Conservation (phyloP, 2,329 filamentous ascomycete species). For the Penicillium decumbens region DNA sequence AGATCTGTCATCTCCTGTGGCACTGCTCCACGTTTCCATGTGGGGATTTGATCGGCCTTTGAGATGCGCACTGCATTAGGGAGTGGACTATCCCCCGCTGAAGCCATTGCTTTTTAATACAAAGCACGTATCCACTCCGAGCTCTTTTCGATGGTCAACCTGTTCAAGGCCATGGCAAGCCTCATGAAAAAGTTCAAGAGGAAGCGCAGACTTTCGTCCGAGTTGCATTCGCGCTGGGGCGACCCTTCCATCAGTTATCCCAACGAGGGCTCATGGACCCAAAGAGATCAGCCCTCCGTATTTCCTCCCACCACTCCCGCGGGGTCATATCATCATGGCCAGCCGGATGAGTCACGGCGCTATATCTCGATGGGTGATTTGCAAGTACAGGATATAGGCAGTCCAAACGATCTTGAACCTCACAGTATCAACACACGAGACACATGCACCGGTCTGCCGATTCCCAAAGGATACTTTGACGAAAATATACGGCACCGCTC, state of each 20-base stretch:
- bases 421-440: constrained; percentile 1
- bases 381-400: not conserved
- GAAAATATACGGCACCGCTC: constrained; percentile 25
- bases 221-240: constrained; percentile 40
- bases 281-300: constrained; percentile 29
- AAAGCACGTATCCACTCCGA: not conserved
- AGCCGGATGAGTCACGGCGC: constrained; percentile 12
- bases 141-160: constrained; percentile 24
- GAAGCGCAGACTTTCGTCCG: constrained; percentile 35
- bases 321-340: not conserved
- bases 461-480: constrained; percentile 32
- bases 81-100: constrained; percentile 16
- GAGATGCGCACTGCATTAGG: constrained; percentile 18
- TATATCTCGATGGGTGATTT: constrained; percentile 10
- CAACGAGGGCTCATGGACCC: constrained; percentile 41
- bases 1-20: constrained; percentile 2
- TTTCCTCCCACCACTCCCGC: constrained; percentile 12
- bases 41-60: constrained; percentile 9
- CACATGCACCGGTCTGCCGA: not conserved
- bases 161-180: constrained; percentile 27
- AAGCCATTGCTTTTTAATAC: not conserved
- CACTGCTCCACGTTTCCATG: constrained; percentile 4
- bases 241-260: constrained; percentile 40
- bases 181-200: constrained; percentile 32
- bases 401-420: constrained; percentile 1